These are phyloP conservation scores for Fusarium pseudocircinatum DNA, from an alignment of 2,329 filamentous ascomycete species.

Conservation along the genomic window DNA sequence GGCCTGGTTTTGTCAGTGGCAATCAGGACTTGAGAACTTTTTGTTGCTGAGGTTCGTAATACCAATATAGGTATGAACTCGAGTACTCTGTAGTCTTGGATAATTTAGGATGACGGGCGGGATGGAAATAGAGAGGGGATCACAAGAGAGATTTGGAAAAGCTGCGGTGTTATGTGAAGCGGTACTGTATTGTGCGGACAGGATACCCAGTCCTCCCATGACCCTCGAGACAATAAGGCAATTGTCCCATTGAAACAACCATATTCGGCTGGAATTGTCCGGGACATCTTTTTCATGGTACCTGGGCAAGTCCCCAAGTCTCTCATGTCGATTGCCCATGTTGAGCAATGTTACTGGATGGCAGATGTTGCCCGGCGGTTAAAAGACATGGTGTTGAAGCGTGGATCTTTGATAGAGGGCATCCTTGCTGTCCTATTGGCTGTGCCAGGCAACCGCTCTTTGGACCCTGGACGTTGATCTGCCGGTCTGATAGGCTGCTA, in stretches of 20 bases:
- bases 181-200: conserved; percentile 7
- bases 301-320: conserved; percentile 7
- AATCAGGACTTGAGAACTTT: neutral
- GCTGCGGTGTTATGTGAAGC: conserved; percentile 34
- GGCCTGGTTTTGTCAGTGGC: conserved; percentile 21
- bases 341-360: conserved; percentile 26
- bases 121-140: conserved; percentile 14
- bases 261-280: conserved; percentile 19
- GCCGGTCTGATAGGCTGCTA: conserved; percentile 39
- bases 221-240: neutral
- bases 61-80: neutral
- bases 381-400: conserved; percentile 32
- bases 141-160: conserved; percentile 25
- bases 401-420: conserved; percentile 34
- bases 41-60: neutral
- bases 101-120: neutral
- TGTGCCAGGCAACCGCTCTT: conserved; percentile 16
- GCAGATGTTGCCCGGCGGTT: conserved; percentile 27
- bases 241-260: conserved; percentile 13
- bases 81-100: neutral
- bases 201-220: conserved; percentile 21
- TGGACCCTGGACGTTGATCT: conserved; percentile 30
- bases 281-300: conserved; percentile 23
- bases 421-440: conserved; percentile 33
- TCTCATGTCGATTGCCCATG: conserved; percentile 13